Evolutionary conservation across 2,329 filamentous ascomycete genomes (phyloP).

Genomic region (Penicillium sp.): DNA sequence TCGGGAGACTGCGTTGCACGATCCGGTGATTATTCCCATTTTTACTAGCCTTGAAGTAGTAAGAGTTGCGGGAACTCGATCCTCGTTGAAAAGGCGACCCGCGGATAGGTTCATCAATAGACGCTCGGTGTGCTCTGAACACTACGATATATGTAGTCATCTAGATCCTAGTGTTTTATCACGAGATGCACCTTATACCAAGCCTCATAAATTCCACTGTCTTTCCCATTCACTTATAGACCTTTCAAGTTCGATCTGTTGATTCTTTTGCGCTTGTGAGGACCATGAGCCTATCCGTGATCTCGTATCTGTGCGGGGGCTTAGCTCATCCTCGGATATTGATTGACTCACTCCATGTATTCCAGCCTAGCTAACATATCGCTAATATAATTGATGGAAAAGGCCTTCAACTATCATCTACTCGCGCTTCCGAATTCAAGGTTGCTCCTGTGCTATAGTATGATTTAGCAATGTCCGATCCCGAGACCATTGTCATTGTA

Average conservation of each 20-base stretch:
- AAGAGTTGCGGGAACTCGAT: background rate
- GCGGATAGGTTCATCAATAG: background rate
- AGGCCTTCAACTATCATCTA: background rate
- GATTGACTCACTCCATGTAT: background rate
- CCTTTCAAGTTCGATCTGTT: background rate
- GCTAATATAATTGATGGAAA: background rate
- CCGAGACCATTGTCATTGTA: slow-evolving; percentile 39
- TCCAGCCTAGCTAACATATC: background rate
- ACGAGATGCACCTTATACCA: background rate
- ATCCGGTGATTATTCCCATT: slow-evolving; percentile 6
- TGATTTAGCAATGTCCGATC: slow-evolving; percentile 21
- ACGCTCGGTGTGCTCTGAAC: background rate
- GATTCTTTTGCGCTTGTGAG: background rate
- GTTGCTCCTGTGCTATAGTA: background rate
- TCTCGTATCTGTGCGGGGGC: background rate
- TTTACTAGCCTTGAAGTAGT: background rate
- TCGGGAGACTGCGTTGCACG: slow-evolving; percentile 3
- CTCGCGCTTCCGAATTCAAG: background rate
- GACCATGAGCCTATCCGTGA: background rate
- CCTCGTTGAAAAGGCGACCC: background rate
- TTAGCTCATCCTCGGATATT: background rate
- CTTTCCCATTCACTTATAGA: background rate
- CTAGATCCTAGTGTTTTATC: background rate
- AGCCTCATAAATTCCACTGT: background rate
- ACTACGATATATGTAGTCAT: background rate